Evolutionary conservation across 2,329 filamentous ascomycete genomes (phyloP).

Genomic region (Colletotrichum falcatum): DNA sequence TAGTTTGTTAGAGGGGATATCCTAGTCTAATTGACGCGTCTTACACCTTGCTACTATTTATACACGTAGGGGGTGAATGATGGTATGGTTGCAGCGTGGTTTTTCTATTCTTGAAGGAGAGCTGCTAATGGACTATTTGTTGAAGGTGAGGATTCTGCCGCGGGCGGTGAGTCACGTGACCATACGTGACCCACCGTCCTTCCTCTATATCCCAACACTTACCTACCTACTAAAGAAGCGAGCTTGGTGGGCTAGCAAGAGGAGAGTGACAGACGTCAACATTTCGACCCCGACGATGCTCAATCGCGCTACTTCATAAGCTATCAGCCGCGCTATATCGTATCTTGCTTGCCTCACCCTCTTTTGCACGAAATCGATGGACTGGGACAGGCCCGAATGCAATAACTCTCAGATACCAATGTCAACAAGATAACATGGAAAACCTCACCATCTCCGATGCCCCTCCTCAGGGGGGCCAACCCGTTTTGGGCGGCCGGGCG

Average conservation of each 20-base stretch:
- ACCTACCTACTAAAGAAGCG: slow-evolving; percentile 4
- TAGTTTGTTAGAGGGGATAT: too few relatives aligned
- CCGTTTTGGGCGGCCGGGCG: slow-evolving; percentile 47
- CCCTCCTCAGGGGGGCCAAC: slow-evolving; percentile 55
- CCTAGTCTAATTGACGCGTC: too few relatives aligned
- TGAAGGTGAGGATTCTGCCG: too few relatives aligned
- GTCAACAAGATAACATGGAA: slow-evolving; percentile 59
- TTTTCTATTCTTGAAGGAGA: too few relatives aligned
- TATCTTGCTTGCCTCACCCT: slow-evolving; percentile 1
- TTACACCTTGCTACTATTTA: too few relatives aligned
- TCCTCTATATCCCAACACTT: too few relatives aligned
- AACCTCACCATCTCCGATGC: slow-evolving; percentile 64
- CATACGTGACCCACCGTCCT: too few relatives aligned
- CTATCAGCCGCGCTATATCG: slow-evolving; percentile 6
- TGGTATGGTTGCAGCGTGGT: too few relatives aligned
- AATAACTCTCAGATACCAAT: slow-evolving; percentile 39
- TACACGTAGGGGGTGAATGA: too few relatives aligned
- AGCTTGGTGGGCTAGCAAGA: not conserved
- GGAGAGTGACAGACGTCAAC: slow-evolving; percentile 1
- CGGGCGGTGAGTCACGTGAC: too few relatives aligned
- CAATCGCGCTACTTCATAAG: slow-evolving; percentile 15
- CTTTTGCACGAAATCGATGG: slow-evolving; percentile 35
- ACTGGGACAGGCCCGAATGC: slow-evolving; percentile 36
- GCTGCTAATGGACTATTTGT: too few relatives aligned
- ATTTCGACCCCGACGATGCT: slow-evolving; percentile 23